A percentile compares a stretch with the other conserved stretches of the same genome.
phyloP scores from a whole-genome alignment of 2,329 filamentous ascomycete genomes.

The Xylaria digitata region DNA sequence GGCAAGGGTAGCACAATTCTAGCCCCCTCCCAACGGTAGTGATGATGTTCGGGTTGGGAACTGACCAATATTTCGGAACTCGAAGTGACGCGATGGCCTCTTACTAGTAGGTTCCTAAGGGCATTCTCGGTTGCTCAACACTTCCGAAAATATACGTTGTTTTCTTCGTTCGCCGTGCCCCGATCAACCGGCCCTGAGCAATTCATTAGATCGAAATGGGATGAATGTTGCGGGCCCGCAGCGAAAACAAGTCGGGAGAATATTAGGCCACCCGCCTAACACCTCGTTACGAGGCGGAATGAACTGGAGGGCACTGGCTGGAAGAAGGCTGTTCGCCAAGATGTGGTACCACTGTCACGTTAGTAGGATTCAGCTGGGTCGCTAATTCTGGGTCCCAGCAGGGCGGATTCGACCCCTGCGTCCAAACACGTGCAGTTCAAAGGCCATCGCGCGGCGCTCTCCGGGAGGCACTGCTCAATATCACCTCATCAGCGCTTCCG shows the following conservation, averaged over 20 bases:
- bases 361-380: slow-evolving; percentile 34
- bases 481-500: slow-evolving; percentile 30
- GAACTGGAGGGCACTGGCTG: background rate
- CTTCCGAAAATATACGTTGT: slow-evolving; percentile 6
- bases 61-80: background rate
- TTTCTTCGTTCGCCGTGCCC: slow-evolving; percentile 12
- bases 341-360: slow-evolving; percentile 38
- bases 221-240: background rate
- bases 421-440: background rate
- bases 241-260: slow-evolving; percentile 31
- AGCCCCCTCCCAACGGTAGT: background rate
- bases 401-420: slow-evolving; percentile 11
- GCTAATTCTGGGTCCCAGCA: slow-evolving; percentile 9
- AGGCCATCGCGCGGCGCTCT: background rate
- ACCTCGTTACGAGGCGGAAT: background rate
- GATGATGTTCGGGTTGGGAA: slow-evolving; percentile 1
- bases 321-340: slow-evolving; percentile 10
- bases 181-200: background rate
- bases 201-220: background rate
- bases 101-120: background rate
- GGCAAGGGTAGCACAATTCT: slow-evolving; percentile 12
- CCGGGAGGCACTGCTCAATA: slow-evolving; percentile 32
- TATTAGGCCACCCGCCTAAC: slow-evolving; percentile 15
- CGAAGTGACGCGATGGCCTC: background rate
- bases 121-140: background rate